Base-by-base conservation (phyloP, 2,329 filamentous ascomycete genomes). In the Pseudogymnoascus sp. region DNA sequence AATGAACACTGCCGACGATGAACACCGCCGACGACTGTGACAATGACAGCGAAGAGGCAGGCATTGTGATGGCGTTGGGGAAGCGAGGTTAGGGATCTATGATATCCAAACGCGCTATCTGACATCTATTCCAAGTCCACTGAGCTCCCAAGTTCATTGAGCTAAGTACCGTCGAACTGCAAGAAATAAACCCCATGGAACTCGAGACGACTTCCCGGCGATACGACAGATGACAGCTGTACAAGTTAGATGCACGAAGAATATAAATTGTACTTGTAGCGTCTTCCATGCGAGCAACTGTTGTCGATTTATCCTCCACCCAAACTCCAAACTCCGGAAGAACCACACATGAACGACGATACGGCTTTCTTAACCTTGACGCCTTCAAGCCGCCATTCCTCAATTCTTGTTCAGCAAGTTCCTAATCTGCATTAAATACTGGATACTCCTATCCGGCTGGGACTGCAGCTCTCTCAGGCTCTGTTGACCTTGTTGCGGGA, bases 351-450 rank as follows among this genome's bases (percentile, higher is more conserved):
- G 23, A 16, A 29, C 14, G 14, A 31, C 7, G 23, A 16, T 19
- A 55, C 8, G 49, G 12, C n/a, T n/a, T 10, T 6, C 29, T 12
- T 31, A 33, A 12, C 29, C 26, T 12, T 12, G 49, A 55, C 49
- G 58, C 23, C 33, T 39, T 59, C 29, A 59, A 59, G 21, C 23
- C 35, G 6, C 37, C 37, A 58, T 62, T 26, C 55, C 61, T 70
- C 52, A 70, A 59, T 66, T 65, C 11, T 59, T 62, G 62, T 72
- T 72, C 19, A 72, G 66, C 61, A 73, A 59, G 64, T 72, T 73
- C 6, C 66, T 66, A 59, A 73, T 72, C 45, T 71, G 66, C 69
- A 73, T 72, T 6, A 72, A 67, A 45, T 66, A 66, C 49, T 67
- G 68, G 6, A 67, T 68, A 16, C 68, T 68, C 31, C 61, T 66